A percentile compares a stretch with the other conserved stretches of the same genome.
Conservation (phyloP, 768 basidiomycete species). For the Suillus subluteus region DNA sequence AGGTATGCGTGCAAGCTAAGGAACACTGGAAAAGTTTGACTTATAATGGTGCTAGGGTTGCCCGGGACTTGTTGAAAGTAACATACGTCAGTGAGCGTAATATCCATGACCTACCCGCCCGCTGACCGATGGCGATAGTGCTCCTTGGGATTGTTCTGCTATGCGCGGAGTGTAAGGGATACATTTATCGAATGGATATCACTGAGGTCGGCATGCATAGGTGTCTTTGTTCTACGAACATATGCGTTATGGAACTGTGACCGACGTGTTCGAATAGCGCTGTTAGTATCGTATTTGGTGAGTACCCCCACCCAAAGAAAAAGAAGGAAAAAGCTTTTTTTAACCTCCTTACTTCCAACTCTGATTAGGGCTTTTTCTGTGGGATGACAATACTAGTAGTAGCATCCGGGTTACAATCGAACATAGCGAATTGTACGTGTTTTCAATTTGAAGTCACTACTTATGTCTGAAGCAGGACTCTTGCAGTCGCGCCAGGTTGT, state of each 20-base stretch:
- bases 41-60: neutral
- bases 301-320: neutral
- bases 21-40: neutral
- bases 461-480: neutral
- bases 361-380: neutral
- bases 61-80: neutral
- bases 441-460: neutral
- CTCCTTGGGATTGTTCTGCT: neutral
- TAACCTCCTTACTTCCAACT: neutral
- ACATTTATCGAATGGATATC: neutral
- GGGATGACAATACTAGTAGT: neutral
- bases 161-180: neutral
- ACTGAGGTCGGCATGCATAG: neutral
- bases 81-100: neutral
- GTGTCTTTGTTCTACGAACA: neutral
- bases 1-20: neutral
- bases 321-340: neutral
- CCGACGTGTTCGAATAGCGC: neutral
- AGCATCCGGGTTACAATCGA: neutral
- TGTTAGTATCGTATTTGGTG: neutral
- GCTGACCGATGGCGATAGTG: neutral
- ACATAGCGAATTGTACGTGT: neutral
- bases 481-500: neutral
- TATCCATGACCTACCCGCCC: neutral
- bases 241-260: conserved; percentile 1